Evolutionary conservation across 139 green algal species (phyloP).

Genomic region (Coccomyxa sp.): DNA sequence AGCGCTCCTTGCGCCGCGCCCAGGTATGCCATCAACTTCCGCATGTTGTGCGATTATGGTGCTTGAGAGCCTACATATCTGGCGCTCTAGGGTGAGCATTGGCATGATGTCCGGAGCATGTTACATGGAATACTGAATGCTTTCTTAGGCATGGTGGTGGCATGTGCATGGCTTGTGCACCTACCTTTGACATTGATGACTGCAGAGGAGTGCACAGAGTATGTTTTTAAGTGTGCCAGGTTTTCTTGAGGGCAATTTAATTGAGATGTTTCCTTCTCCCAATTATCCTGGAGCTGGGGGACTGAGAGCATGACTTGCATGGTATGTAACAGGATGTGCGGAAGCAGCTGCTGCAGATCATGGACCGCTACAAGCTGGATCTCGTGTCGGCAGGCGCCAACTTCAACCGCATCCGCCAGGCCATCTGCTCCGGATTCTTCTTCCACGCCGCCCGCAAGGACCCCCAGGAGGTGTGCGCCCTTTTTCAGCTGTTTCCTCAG

Average conservation of each 20-base stretch:
- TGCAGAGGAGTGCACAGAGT: no score
- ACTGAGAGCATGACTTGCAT: neutral
- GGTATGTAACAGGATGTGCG: slow-evolving; percentile 42
- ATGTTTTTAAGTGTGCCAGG: no score
- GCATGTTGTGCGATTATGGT: neutral
- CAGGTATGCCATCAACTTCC: slow-evolving; percentile 53
- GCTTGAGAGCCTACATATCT: neutral
- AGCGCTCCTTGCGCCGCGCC: slow-evolving; percentile 81
- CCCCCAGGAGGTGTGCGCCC: slow-evolving; percentile 43
- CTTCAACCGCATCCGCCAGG: slow-evolving; percentile 87
- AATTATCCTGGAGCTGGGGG: neutral
- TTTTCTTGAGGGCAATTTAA: no score
- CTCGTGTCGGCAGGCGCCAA: slow-evolving; percentile 83
- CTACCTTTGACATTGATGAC: no score
- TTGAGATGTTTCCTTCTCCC: no score
- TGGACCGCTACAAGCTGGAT: slow-evolving; percentile 98
- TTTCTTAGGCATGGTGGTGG: no score
- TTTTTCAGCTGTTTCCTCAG: neutral
- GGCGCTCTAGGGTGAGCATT: neutral
- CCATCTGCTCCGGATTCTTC: slow-evolving; percentile 88
- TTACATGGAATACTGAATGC: no score
- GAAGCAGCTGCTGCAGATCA: slow-evolving; percentile 93
- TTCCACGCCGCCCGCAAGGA: slow-evolving; percentile 89
- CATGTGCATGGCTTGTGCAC: no score
- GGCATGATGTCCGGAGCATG: neutral